A percentile compares a stretch with the other conserved stretches of the same genome.
phyloP scores from a whole-genome alignment of 148 eudicot species.

The Camellia lanceoleosa region DNA sequence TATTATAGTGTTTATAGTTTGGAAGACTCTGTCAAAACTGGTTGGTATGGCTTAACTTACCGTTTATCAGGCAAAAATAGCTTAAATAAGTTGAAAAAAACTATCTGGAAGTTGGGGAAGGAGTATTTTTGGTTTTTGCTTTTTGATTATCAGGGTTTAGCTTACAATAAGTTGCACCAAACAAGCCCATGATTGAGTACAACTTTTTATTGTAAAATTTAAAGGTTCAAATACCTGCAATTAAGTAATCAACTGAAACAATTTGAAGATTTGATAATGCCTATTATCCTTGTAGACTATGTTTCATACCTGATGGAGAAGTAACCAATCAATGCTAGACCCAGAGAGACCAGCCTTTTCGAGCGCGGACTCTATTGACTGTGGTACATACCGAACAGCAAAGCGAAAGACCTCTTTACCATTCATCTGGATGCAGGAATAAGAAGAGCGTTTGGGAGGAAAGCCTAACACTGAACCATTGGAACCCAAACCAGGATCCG shows the following conservation, averaged over 20 bases:
- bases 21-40: no score
- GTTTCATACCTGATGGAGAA: constrained; percentile 82
- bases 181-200: no score
- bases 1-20: no score
- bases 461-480: constrained; percentile 55
- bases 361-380: constrained; percentile 67
- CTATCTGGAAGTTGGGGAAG: no score
- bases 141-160: no score
- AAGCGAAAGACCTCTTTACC: constrained; percentile 94
- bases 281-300: neutral
- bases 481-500: constrained; percentile 41
- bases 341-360: constrained; percentile 64
- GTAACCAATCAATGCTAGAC: constrained; percentile 83
- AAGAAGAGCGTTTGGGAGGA: constrained; percentile 50
- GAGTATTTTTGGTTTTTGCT: no score
- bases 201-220: neutral
- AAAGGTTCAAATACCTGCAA: no score
- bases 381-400: constrained; percentile 76
- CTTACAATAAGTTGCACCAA: no score
- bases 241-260: neutral
- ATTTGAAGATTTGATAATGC: neutral
- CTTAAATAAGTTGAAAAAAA: no score
- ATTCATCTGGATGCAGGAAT: constrained; percentile 76
- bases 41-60: no score
- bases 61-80: no score